A percentile compares a stretch with the other conserved stretches of the same genome.
Evolutionary conservation across 169 alveolate genomes (phyloP).

Genomic region (Plasmodium chabaudi): DNA sequence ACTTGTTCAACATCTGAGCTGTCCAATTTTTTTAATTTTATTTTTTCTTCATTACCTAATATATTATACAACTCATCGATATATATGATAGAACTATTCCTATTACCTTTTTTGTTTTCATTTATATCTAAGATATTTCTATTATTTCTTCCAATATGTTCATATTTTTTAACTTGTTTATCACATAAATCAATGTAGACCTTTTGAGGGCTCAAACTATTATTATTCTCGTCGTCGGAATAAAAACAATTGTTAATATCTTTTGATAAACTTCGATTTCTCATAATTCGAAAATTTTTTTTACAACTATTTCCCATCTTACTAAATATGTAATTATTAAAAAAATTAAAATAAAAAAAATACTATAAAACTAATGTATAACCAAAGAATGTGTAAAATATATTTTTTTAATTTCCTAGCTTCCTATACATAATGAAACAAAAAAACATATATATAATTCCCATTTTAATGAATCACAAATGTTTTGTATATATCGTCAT

Average conservation of each 20-base stretch:
- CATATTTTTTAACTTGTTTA: background rate
- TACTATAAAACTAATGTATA: no score
- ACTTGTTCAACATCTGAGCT: constrained; percentile 56
- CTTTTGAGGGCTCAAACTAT: background rate
- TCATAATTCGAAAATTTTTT: constrained; percentile 21
- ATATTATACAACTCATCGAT: constrained; percentile 41
- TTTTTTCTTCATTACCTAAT: constrained; percentile 45
- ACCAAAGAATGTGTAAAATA: no score
- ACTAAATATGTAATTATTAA: background rate
- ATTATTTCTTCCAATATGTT: background rate
- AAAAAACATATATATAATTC: no score
- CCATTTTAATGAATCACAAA: no score
- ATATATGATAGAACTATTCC: constrained; percentile 20
- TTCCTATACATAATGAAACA: no score
- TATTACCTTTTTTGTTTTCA: constrained; percentile 1
- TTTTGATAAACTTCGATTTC: constrained; percentile 1
- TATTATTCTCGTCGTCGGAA: constrained; percentile 16
- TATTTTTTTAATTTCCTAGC: no score
- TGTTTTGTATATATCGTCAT: no score
- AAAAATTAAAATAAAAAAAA: no score
- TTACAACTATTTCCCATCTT: constrained; percentile 73
- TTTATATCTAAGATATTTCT: background rate
- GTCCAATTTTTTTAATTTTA: constrained; percentile 53
- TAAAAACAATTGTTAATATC: constrained; percentile 16
- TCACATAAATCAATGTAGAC: constrained; percentile 37